Evolutionary conservation across 2,329 filamentous ascomycete species (phyloP), one percentile per base, ranked within the genome.

Genomic region (Didymellaceae sp.): DNA sequence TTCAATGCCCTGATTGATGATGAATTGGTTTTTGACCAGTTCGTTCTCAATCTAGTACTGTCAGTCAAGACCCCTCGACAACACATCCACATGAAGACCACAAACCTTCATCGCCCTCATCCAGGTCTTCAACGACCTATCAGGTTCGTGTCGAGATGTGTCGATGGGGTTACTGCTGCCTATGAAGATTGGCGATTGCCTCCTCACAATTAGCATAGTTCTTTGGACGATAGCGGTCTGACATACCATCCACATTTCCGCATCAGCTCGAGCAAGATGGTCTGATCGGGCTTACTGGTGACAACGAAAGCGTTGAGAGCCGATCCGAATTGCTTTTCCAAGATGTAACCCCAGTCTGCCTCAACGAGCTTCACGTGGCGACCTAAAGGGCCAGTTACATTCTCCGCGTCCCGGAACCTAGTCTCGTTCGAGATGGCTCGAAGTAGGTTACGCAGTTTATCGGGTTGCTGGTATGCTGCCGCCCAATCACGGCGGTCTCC

Each of bases 1-100:
- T 55, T 99, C 94, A 43, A 97, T 90, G 6, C 77, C 75, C 61
- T 91, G 82, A 55, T 86, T 87, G 68, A 97, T 94, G 64, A 99
- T 87, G 37, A 97, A 77, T 52, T 91, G 87, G 54, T 91, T 88
- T 40, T 86, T 86, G 16, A 97, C 87, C 33, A 89, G 75, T 16
- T 89, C 83, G 59, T 93, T 45, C 2, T 51, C 48, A 28, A 51
- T 37, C 48, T 51, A 16, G 6, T 17, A 21, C 26, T 6, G 45
- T 70, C 50, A 70, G 62, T 9, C 14, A 8, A 37, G 18, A 2
- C 3, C 7, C 4, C 11, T 17, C 10, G 2, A 25, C 21, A 10
- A 10, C 8, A 7, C 4, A 25, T 4, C 14, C 14, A 13, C 8
- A 14, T 10, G 25, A n/a, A 11, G 2, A 8, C 20, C 10, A 22